These are phyloP conservation scores for Exophiala xenobiotica DNA, from an alignment of 2,329 filamentous ascomycete genomes.

Conservation along the genomic window DNA sequence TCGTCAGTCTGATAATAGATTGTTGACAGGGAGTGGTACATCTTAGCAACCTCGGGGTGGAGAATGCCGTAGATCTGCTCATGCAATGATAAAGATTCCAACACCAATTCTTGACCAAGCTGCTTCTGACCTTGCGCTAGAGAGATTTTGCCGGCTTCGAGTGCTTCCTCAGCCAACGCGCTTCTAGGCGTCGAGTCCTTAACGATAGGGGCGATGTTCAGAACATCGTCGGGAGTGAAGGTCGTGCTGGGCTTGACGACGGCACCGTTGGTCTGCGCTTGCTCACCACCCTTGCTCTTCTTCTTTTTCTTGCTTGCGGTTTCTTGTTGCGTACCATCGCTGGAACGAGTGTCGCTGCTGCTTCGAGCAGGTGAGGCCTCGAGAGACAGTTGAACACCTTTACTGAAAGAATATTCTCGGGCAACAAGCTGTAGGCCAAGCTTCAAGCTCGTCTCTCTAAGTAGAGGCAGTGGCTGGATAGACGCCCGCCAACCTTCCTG, in stretches of 20 bases:
- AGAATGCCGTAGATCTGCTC: slow-evolving; percentile 98
- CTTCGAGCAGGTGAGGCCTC: slow-evolving; percentile 39
- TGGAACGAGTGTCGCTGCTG: slow-evolving; percentile 32
- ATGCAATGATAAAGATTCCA: slow-evolving; percentile 94
- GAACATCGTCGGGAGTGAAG: slow-evolving; percentile 79
- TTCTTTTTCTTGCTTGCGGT: slow-evolving; percentile 58
- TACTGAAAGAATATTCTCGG: slow-evolving; percentile 71
- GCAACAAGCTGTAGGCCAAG: slow-evolving; percentile 83
- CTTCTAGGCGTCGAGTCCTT: slow-evolving; percentile 94
- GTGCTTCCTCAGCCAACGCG: slow-evolving; percentile 86
- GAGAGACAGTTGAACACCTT: slow-evolving; percentile 37
- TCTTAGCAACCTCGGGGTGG: slow-evolving; percentile 90
- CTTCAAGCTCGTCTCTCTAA: slow-evolving; percentile 86
- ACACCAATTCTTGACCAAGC: slow-evolving; percentile 87
- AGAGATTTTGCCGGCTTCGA: slow-evolving; percentile 95
- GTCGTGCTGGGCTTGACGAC: slow-evolving; percentile 54
- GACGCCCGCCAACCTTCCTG: slow-evolving; percentile 65
- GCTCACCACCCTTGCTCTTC: slow-evolving; percentile 40
- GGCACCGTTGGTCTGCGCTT: slow-evolving; percentile 35
- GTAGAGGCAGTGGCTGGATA: slow-evolving; percentile 74
- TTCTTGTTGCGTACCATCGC: slow-evolving; percentile 36
- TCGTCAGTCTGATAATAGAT: slow-evolving; percentile 97
- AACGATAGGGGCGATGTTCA: slow-evolving; percentile 90
- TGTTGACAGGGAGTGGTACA: slow-evolving; percentile 93
- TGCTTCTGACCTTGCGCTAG: slow-evolving; percentile 93